A percentile compares a stretch with the other conserved stretches of the same genome.
phyloP scores from a whole-genome alignment of 805 yeast species.

The Sungouiella thailandica region DNA sequence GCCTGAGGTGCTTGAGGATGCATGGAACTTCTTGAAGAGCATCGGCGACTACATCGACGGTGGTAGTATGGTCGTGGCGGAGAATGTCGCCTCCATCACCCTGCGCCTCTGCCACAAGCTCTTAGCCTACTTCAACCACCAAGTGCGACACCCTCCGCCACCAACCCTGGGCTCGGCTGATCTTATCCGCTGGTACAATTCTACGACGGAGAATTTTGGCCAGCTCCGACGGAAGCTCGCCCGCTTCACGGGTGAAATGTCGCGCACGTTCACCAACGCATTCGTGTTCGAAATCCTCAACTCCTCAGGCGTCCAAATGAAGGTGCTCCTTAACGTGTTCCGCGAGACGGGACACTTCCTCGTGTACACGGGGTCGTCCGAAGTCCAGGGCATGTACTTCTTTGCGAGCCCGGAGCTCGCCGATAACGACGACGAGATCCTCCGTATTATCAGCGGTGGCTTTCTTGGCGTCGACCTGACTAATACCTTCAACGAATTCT shows the following conservation, averaged over 20 bases:
- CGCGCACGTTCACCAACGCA: slow-evolving; percentile 70
- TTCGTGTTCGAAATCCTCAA: slow-evolving; percentile 50
- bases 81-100: slow-evolving; percentile 63
- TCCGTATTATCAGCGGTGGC: slow-evolving; percentile 36
- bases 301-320: slow-evolving; percentile 39
- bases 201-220: slow-evolving; percentile 66
- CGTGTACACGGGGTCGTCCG: slow-evolving; percentile 67
- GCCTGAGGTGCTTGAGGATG: slow-evolving; percentile 81
- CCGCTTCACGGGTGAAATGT: slow-evolving; percentile 66
- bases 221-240: slow-evolving; percentile 75
- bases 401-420: slow-evolving; percentile 64
- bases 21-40: slow-evolving; percentile 73
- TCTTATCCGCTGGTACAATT: slow-evolving; percentile 58
- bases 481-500: slow-evolving; percentile 21
- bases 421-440: slow-evolving; percentile 35
- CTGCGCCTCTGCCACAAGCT: slow-evolving; percentile 65
- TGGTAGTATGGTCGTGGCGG: slow-evolving; percentile 77
- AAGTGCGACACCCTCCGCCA: slow-evolving; percentile 54
- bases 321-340: slow-evolving; percentile 51
- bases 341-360: slow-evolving; percentile 68
- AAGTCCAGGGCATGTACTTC: slow-evolving; percentile 71
- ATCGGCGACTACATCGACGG: slow-evolving; percentile 76
- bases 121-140: slow-evolving; percentile 65
- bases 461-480: slow-evolving; percentile 33
- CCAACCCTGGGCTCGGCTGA: slow-evolving; percentile 29